Evolutionary conservation across 345 rosid species (phyloP).

Genomic region (Linum lewisii): DNA sequence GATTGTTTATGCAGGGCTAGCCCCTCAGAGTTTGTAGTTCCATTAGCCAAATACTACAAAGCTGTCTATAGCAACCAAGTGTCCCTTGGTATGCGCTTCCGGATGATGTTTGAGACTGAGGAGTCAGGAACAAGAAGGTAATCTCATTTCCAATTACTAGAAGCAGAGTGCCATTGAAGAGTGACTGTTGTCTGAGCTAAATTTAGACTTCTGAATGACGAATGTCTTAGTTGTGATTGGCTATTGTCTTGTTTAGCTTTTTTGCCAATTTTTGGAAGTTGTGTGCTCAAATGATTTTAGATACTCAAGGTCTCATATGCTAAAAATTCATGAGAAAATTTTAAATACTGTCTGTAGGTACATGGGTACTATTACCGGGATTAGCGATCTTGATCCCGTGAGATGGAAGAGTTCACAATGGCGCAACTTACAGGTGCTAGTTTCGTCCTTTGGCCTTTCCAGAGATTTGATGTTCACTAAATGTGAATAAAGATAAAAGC

Average conservation of each 20-base stretch:
- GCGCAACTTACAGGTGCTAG: conserved; percentile 78
- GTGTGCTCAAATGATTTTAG: background rate
- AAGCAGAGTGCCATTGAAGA: no score
- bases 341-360: conserved; percentile 41
- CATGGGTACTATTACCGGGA: conserved; percentile 92
- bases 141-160: background rate
- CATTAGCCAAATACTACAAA: conserved; percentile 85
- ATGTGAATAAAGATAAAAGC: no score
- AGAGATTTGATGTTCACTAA: no score
- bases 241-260: no score
- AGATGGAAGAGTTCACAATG: conserved; percentile 97
- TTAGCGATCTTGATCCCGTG: conserved; percentile 75
- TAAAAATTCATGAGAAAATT: background rate
- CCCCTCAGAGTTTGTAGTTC: conserved; percentile 92
- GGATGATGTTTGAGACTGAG: conserved; percentile 98
- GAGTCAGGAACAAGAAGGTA: conserved; percentile 81
- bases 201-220: no score
- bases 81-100: conserved; percentile 84
- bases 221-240: no score
- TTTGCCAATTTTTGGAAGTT: background rate
- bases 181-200: no score
- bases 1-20: conserved; percentile 45
- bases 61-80: conserved; percentile 63
- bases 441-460: background rate
- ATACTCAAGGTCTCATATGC: background rate